Percentiles rank a stretch among this genome's conserved stretches.
Evolutionary conservation across 495 filamentous ascomycete genomes (phyloP).

Genomic region (Echria macrotheca): DNA sequence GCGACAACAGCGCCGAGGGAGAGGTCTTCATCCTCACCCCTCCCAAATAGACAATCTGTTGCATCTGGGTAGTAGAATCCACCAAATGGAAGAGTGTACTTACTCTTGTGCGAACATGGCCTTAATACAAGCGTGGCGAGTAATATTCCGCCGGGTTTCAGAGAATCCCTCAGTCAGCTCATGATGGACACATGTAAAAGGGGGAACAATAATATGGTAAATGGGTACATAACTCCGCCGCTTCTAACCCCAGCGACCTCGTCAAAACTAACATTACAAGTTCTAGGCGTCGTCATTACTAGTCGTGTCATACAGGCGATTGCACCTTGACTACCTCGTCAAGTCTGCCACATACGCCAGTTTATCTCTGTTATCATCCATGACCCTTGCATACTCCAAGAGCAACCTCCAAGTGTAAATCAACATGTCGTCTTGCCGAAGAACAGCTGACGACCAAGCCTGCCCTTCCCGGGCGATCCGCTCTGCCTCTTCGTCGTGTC

Average conservation of each 20-base stretch:
- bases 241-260: too few species aligned
- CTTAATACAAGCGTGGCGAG: too few species aligned
- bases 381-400: constrained; percentile 64
- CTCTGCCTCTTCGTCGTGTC: constrained; percentile 44
- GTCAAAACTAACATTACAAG: too few species aligned
- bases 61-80: background rate
- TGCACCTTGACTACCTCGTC: too few species aligned
- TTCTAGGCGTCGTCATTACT: too few species aligned
- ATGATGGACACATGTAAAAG: too few species aligned
- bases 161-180: too few species aligned
- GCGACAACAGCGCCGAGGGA: constrained; percentile 38
- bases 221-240: too few species aligned
- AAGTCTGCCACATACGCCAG: constrained; percentile 8
- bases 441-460: constrained; percentile 63
- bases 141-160: too few species aligned
- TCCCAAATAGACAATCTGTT: constrained; percentile 3
- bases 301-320: too few species aligned
- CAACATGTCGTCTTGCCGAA: constrained; percentile 67
- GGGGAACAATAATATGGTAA: too few species aligned
- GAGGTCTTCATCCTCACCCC: constrained; percentile 36
- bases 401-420: constrained; percentile 64
- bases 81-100: background rate
- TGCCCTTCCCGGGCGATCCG: constrained; percentile 58
- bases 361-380: constrained; percentile 58
- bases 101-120: too few species aligned